These are phyloP conservation scores for Paramecium sexaurelia DNA, from an alignment of 73 alveolate genomes.

Conservation along the genomic window DNA sequence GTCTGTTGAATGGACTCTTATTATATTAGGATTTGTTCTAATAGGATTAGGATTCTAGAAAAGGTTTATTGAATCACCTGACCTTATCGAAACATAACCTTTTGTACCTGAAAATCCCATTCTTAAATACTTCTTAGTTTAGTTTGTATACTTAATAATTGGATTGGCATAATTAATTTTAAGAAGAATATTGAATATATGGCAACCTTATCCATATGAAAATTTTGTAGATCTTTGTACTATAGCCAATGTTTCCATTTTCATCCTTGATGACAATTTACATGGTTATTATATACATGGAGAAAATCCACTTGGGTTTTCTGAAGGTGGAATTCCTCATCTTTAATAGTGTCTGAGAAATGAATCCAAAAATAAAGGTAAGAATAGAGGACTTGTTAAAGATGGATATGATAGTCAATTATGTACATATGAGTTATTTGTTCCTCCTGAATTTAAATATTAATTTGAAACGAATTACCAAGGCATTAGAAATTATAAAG, in stretches of 20 bases:
- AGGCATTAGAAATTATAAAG: slow-evolving; percentile 69
- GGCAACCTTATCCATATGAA: slow-evolving; percentile 83
- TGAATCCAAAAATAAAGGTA: slow-evolving; percentile 85
- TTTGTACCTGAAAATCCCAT: slow-evolving; percentile 77
- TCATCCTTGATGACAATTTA: slow-evolving; percentile 90
- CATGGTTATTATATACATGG: slow-evolving; percentile 99
- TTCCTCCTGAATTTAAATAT: slow-evolving; percentile 79
- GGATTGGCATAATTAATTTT: slow-evolving; percentile 80
- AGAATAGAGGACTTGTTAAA: slow-evolving; percentile 82
- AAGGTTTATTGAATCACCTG: slow-evolving; percentile 73
- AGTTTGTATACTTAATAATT: slow-evolving; percentile 76
- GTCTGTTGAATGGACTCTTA: slow-evolving; percentile 76
- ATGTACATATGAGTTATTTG: slow-evolving; percentile 89
- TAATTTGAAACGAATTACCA: slow-evolving; percentile 74
- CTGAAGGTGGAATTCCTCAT: slow-evolving; percentile 87
- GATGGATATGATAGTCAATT: slow-evolving; percentile 79
- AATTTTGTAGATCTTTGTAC: slow-evolving; percentile 96
- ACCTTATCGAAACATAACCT: background rate
- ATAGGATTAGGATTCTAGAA: slow-evolving; percentile 77
- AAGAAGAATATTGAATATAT: slow-evolving; percentile 74
- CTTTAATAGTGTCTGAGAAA: slow-evolving; percentile 83
- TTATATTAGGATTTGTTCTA: slow-evolving; percentile 69
- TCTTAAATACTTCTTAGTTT: slow-evolving; percentile 82
- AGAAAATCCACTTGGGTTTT: slow-evolving; percentile 88
- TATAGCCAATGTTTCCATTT: slow-evolving; percentile 89